Conservation (phyloP, 805 yeast species). For the Saccharomycopsis olivae region DNA sequence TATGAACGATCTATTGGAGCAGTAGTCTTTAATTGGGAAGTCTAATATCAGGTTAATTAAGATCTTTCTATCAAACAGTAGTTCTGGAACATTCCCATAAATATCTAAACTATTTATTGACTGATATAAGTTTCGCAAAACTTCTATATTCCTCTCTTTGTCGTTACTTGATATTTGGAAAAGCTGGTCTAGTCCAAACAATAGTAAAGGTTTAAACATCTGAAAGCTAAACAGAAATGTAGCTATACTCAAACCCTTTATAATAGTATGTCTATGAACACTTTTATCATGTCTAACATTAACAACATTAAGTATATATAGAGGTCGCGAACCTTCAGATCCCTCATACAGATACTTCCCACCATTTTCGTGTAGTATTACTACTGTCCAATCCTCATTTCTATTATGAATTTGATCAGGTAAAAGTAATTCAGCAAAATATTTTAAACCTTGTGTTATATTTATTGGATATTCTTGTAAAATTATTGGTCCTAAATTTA, state of each 20-base stretch:
- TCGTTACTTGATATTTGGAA: constrained; percentile 20
- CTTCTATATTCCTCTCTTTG: not conserved
- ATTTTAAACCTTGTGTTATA: constrained; percentile 29
- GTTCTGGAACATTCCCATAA: constrained; percentile 2
- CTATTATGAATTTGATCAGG: constrained; percentile 51
- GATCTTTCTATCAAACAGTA: constrained; percentile 9
- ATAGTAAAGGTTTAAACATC: constrained; percentile 41
- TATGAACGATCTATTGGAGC: constrained; percentile 1
- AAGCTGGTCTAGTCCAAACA: constrained; percentile 39
- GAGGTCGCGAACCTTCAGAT: constrained; percentile 30
- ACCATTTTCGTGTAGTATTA: constrained; percentile 27
- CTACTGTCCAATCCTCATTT: constrained; percentile 45
- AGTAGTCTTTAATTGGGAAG: constrained; percentile 14
- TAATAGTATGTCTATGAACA: constrained; percentile 40
- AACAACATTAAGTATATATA: constrained; percentile 41
- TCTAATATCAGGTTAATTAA: constrained; percentile 13
- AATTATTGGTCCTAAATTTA: constrained; percentile 60
- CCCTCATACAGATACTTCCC: constrained; percentile 3
- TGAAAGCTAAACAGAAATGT: constrained; percentile 38
- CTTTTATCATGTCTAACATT: constrained; percentile 31
- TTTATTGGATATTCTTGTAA: constrained; percentile 46
- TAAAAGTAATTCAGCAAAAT: constrained; percentile 46
- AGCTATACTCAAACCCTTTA: constrained; percentile 39
- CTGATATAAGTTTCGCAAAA: constrained; percentile 6
- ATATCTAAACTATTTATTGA: constrained; percentile 3